These are phyloP conservation scores for Pseudisothecium myosuroides DNA, from an alignment of 225 moss, liverwort and hornwort species.

Conservation along the genomic window DNA sequence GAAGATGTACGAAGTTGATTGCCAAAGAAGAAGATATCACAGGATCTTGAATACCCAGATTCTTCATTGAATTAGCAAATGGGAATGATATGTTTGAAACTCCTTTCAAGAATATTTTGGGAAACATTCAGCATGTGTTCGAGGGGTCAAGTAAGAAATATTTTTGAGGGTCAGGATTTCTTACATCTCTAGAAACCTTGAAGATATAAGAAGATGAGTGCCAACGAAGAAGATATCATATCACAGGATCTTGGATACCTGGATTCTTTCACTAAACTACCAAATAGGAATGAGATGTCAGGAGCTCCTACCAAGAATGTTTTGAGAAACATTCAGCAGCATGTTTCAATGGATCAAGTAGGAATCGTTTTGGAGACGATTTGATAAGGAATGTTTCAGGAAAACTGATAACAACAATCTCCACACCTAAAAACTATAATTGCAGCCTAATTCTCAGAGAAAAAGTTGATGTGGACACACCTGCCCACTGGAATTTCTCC, in stretches of 20 bases:
- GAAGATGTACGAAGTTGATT: neutral
- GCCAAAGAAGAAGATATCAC: neutral
- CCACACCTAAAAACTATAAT: neutral
- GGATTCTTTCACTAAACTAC: neutral
- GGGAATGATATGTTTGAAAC: no score
- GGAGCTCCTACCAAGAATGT: no score
- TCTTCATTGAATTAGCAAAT: neutral
- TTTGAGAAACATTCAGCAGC: neutral
- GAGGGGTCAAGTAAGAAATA: neutral
- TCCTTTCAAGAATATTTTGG: neutral
- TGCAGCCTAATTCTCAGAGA: neutral
- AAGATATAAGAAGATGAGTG: neutral
- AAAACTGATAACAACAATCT: neutral
- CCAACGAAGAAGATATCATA: neutral
- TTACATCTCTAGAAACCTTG: neutral
- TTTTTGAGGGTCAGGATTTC: neutral
- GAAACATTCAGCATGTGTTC: neutral
- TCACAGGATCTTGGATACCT: neutral
- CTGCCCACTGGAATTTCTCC: neutral
- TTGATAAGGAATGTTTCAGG: neutral
- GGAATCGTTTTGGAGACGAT: neutral
- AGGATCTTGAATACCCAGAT: neutral
- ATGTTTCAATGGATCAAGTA: neutral
- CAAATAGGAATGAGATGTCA: neutral
- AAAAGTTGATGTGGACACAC: neutral